Conservation (phyloP, 257 asterid species). For the Perilla frutescens region DNA sequence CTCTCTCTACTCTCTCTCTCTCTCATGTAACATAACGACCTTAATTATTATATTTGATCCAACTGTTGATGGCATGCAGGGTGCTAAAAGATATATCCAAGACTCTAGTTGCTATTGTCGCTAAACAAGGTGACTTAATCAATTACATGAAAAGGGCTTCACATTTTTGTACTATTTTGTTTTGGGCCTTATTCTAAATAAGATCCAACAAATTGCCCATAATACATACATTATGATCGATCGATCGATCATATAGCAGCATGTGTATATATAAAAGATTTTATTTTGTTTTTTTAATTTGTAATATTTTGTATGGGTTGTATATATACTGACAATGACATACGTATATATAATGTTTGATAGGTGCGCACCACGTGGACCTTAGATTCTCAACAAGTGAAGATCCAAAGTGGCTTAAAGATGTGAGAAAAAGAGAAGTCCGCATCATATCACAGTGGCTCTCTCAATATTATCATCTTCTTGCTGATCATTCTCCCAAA, state of each 20-base stretch:
- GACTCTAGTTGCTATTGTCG: constrained; percentile 70
- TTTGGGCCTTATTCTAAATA: neutral
- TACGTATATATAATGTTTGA: neutral
- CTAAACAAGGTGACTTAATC: constrained; percentile 59
- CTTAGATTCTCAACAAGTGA: constrained; percentile 73
- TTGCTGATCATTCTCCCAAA: constrained; percentile 31
- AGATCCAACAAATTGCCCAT: no score
- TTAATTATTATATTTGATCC: neutral
- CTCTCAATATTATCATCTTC: constrained; percentile 54
- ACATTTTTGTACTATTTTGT: no score
- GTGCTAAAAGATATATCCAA: constrained; percentile 75
- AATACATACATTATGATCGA: no score
- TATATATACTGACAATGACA: no score
- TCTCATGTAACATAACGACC: no score
- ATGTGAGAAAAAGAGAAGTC: constrained; percentile 62
- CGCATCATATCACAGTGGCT: constrained; percentile 63
- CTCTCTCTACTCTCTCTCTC: neutral
- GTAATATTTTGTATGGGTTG: neutral
- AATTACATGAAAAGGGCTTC: neutral
- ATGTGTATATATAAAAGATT: neutral
- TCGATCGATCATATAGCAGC: no score
- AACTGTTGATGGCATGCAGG: constrained; percentile 44
- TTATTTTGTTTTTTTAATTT: neutral
- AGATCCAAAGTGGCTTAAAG: constrained; percentile 85
- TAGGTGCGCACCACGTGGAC: constrained; percentile 94